A percentile compares a stretch with the other conserved stretches of the same genome.
Conservation (phyloP, 2,329 filamentous ascomycete genomes). For the Neonectria coccinea region DNA sequence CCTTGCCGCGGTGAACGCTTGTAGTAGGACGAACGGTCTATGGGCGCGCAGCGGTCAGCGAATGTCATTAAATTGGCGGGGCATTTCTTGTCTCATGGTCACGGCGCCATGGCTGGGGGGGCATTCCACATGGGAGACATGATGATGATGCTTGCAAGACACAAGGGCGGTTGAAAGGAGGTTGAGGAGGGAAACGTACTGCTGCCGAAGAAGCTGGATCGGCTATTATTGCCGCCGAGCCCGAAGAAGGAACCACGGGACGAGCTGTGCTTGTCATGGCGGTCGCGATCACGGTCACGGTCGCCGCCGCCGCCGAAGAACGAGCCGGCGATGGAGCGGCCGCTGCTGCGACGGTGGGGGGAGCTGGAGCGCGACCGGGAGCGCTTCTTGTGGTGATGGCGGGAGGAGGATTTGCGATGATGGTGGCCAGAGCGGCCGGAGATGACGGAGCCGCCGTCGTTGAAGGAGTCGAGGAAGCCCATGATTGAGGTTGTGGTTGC, state of each 20-base stretch:
- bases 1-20: constrained; percentile 84
- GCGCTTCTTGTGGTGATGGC: constrained; percentile 49
- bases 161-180: not conserved
- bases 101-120: constrained; percentile 1
- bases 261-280: constrained; percentile 55
- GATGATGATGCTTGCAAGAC: not conserved
- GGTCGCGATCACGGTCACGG: constrained; percentile 33
- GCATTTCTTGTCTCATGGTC: constrained; percentile 7
- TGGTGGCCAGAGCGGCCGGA: constrained; percentile 43
- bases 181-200: constrained; percentile 47
- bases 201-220: constrained; percentile 60
- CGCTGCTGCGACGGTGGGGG: constrained; percentile 48
- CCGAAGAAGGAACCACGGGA: constrained; percentile 62
- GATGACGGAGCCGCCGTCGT: constrained; percentile 49
- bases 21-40: constrained; percentile 73
- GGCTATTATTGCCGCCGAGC: constrained; percentile 57
- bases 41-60: constrained; percentile 14
- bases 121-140: constrained; percentile 3
- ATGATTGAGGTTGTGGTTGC: constrained; percentile 32
- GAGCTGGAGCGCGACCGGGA: constrained; percentile 55
- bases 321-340: constrained; percentile 49
- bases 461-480: constrained; percentile 52
- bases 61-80: not conserved
- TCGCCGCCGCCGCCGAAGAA: constrained; percentile 48
- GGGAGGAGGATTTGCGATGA: constrained; percentile 42